These are phyloP conservation scores for Aspergillus nomiae DNA, from an alignment of 2,329 filamentous ascomycete species.

Conservation along the genomic window DNA sequence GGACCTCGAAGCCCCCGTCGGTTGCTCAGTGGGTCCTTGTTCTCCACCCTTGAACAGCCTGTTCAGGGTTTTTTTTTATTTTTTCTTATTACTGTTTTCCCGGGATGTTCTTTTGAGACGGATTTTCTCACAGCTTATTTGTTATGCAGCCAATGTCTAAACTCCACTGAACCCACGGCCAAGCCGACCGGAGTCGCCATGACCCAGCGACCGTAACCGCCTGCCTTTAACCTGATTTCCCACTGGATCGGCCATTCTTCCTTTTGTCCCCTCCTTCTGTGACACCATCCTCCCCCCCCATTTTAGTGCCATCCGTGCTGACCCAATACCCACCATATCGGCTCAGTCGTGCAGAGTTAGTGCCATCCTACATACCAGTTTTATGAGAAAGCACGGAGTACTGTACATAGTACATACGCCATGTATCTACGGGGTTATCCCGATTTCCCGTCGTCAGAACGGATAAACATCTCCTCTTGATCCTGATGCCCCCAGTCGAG, in stretches of 20 bases:
- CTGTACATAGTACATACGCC: background rate
- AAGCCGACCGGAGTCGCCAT: slow-evolving; percentile 12
- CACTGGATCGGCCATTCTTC: slow-evolving; percentile 14
- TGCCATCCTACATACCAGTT: slow-evolving; percentile 5
- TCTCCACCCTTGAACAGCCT: background rate
- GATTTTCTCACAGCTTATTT: slow-evolving; percentile 4
- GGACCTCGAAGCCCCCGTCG: background rate
- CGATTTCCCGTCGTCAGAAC: background rate
- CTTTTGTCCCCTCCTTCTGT: slow-evolving; percentile 6
- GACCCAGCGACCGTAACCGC: slow-evolving; percentile 17
- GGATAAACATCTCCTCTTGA: background rate
- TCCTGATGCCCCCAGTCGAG: background rate
- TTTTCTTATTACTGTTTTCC: background rate
- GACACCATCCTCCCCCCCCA: slow-evolving; percentile 4
- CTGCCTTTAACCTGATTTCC: slow-evolving; percentile 4
- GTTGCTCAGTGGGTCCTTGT: background rate
- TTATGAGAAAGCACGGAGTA: background rate
- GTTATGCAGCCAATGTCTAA: background rate
- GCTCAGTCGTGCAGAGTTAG: slow-evolving; percentile 19
- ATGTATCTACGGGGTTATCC: background rate
- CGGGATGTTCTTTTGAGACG: background rate
- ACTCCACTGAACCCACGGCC: slow-evolving; percentile 6
- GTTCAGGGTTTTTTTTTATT: background rate
- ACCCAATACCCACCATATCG: slow-evolving; percentile 24
- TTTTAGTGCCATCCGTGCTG: slow-evolving; percentile 12